Conservation (phyloP, 2,329 filamentous ascomycete genomes). For the Apiospora hydei region DNA sequence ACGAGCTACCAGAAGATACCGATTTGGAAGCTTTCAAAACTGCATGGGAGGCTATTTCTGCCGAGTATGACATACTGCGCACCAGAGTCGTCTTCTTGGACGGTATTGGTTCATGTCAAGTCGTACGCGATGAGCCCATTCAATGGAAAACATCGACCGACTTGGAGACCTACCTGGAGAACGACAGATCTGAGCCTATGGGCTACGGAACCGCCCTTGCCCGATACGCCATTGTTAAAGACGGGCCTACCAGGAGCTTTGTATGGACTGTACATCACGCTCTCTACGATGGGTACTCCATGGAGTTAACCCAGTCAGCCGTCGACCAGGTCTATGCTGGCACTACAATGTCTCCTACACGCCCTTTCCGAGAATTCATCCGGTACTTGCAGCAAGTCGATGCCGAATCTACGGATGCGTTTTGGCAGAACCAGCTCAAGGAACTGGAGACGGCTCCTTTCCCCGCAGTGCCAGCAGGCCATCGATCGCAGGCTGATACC, state of each 20-base stretch:
- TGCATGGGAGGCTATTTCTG: constrained; percentile 5
- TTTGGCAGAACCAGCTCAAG: constrained; percentile 3
- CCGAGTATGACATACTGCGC: constrained; percentile 1
- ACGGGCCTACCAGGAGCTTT: background rate
- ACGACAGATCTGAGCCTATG: constrained; percentile 2
- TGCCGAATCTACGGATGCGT: background rate
- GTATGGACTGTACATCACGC: constrained; percentile 8
- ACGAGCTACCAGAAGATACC: background rate
- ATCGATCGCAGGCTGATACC: constrained; percentile 23
- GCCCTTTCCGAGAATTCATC: background rate
- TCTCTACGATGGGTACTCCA: constrained; percentile 5
- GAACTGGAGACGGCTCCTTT: constrained; percentile 24
- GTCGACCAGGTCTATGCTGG: constrained; percentile 24
- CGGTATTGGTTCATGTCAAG: constrained; percentile 11
- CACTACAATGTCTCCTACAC: background rate
- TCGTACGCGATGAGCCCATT: background rate
- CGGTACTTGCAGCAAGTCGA: background rate
- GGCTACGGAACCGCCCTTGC: constrained; percentile 3
- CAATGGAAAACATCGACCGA: background rate
- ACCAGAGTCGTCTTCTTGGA: constrained; percentile 10
- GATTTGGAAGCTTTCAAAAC: background rate
- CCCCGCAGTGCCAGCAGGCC: constrained; percentile 21
- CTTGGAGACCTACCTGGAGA: background rate
- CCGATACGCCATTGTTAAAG: background rate
- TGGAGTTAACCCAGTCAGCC: constrained; percentile 3